Base-by-base conservation (phyloP, 768 basidiomycete genomes). In the Gloeophyllum trabeum region DNA sequence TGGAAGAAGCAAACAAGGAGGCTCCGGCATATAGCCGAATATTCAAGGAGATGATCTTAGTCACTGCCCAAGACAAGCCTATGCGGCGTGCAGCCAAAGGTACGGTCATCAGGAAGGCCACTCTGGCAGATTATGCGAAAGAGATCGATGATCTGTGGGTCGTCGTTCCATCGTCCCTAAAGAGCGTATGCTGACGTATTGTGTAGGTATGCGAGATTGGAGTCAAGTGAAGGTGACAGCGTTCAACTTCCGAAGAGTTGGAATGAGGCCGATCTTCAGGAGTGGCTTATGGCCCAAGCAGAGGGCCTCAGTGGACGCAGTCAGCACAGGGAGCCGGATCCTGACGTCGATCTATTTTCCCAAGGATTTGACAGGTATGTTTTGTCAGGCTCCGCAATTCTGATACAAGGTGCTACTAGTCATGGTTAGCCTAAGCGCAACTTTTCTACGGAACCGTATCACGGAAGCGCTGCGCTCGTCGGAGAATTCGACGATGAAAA, bases 21-120 rank as follows among this genome's bases (percentile, higher is more conserved):
- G 61, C 63, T 0, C 69, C 70, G 0, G 43, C 58, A 0, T 69
- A 63, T 37, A 68, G 65, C 42, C 56, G 63, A n/a, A 59, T 71
- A 10, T 71, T 67, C 54, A 69, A 68, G 47, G 68, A 76, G 48
- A 70, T 75, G 69, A 68, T 76, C 26, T 34, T 74, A 22, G 51
- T 73, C 13, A 59, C 71, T 0, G 53, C 58, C 2, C 49, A 62
- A 20, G 57, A 54, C 0, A 69, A 69, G 43, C 72, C 69, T 1
- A 55, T 75, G 32, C 54, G 62, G n/a, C 64, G 64, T 18, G 55
- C 69, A 1, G 63, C 56, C 1, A 76, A 75, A 47, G 70, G 70
- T 2, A 69, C 72, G 1, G 61, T 71, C 3, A 56, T 57, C 32
- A 63, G 65, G 38, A 67, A 66, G 43, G 62, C 59, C 4, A 59